Evolutionary conservation across 2,329 filamentous ascomycete genomes (phyloP).

Genomic region (Fusarium domesticum): DNA sequence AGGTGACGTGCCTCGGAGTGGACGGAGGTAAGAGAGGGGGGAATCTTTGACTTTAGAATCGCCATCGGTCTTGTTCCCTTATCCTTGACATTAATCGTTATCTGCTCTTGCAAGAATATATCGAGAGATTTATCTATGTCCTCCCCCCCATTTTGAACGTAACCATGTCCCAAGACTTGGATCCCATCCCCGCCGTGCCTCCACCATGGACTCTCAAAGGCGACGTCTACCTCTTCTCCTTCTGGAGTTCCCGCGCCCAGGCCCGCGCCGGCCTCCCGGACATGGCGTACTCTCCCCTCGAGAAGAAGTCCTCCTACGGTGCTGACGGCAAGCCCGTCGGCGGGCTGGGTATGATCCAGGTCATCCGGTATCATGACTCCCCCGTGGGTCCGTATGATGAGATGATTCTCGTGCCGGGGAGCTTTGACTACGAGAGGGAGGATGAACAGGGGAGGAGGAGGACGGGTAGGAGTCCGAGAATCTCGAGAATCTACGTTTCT

Average conservation of each 20-base stretch:
- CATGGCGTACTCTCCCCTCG: conserved; percentile 46
- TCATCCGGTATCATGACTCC: conserved; percentile 49
- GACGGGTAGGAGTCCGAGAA: conserved; percentile 37
- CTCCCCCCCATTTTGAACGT: too few relatives aligned
- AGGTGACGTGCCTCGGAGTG: too few relatives aligned
- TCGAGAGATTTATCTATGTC: too few relatives aligned
- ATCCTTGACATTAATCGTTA: too few relatives aligned
- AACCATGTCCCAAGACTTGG: too few relatives aligned
- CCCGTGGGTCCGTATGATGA: conserved; percentile 56
- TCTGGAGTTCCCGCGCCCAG: conserved; percentile 35
- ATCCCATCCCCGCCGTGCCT: conserved; percentile 22
- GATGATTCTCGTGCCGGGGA: conserved; percentile 47
- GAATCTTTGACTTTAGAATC: too few relatives aligned
- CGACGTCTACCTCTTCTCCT: conserved; percentile 43
- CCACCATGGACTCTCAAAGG: conserved; percentile 46
- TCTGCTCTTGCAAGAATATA: too few relatives aligned
- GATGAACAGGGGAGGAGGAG: conserved; percentile 32
- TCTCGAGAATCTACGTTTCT: conserved; percentile 55
- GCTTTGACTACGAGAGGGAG: conserved; percentile 41
- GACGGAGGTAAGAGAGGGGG: too few relatives aligned
- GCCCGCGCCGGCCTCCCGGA: conserved; percentile 33
- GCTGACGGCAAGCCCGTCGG: conserved; percentile 38
- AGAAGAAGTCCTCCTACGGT: conserved; percentile 41
- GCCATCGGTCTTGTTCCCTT: too few relatives aligned
- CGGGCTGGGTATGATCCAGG: conserved; percentile 47